A percentile compares a stretch with the other conserved stretches of the same genome.
Conservation (phyloP, 768 basidiomycete species). For the Rhizopogon roseolus region DNA sequence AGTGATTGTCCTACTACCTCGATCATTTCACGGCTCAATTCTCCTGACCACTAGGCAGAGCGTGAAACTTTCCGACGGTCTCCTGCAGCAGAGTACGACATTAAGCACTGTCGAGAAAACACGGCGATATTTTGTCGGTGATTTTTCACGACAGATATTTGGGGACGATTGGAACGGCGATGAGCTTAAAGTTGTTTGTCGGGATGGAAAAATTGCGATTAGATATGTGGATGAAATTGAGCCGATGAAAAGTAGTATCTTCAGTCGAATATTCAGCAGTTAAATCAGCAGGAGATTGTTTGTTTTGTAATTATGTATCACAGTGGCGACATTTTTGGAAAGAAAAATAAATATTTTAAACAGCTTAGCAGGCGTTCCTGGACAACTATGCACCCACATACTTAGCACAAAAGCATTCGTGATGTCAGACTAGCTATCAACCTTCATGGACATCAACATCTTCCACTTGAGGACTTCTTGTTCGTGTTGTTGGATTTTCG, state of each 20-base stretch:
- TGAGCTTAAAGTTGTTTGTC: conserved; percentile 31
- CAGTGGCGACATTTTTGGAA: too few relatives aligned
- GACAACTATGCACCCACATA: too few relatives aligned
- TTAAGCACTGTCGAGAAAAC: conserved; percentile 29
- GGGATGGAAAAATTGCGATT: conserved; percentile 33
- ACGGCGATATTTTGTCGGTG: conserved; percentile 38
- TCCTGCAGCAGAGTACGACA: conserved; percentile 25
- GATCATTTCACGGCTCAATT: conserved; percentile 36
- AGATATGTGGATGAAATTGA: conserved; percentile 32
- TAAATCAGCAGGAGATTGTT: neutral
- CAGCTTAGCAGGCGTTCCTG: too few relatives aligned
- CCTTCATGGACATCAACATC: too few relatives aligned
- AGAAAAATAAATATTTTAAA: too few relatives aligned
- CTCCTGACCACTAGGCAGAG: conserved; percentile 24
- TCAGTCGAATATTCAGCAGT: conserved; percentile 8
- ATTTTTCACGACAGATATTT: conserved; percentile 26
- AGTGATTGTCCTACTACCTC: conserved; percentile 33
- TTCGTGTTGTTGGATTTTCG: too few relatives aligned
- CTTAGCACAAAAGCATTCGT: too few relatives aligned
- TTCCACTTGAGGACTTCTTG: too few relatives aligned
- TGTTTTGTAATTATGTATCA: too few relatives aligned
- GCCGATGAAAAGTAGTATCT: conserved; percentile 5
- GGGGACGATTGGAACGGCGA: conserved; percentile 33
- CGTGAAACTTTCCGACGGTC: conserved; percentile 28
- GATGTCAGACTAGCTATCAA: too few relatives aligned